Evolutionary conservation across 2,329 filamentous ascomycete genomes (phyloP), one percentile per base, ranked within the genome.

Genomic region (Lachnellula cervina): DNA sequence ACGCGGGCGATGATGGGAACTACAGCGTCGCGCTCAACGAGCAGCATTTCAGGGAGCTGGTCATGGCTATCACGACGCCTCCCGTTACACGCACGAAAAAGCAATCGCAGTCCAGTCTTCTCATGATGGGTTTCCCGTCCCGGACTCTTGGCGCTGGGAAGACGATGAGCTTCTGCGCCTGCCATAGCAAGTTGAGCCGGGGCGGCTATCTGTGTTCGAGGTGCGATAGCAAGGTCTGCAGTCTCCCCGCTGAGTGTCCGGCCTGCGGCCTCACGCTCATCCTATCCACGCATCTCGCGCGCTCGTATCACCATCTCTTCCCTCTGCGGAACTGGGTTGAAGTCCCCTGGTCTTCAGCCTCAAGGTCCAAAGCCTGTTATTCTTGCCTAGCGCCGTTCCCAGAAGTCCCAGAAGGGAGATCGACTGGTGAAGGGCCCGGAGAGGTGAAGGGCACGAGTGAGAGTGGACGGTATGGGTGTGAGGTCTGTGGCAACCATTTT

Each of bases 81-180:
- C 94, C 93, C 0, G 87, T 91, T 17, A 89, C 91, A 13, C 83
- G 89, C 53, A 82, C 85, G 2, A 72, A 74, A 42, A 80, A 81
- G 61, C 78, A 81, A 65, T 79, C 76, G 58, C 78, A 78, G 8
- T 79, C 83, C 1, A 84, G 81, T 53, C 77, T 99, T 42, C 81
- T 99, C 25, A 95, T 96, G 89, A 99, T 99, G 93, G 94, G 94
- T 4, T 99, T 99, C 68, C 94, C 94, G 0, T 95, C 90, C 5
- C 83, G 92, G 38, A 88, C 88, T 2, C 83, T 94, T 5, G 89
- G 90, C 52, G 79, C 84, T 2, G 77, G 77, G 23, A 77, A 79
- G 47, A 80, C 85, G 5, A 75, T 80, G 52, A 91, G 87, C 57
- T 83, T 94, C 59, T 99, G 94, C 71, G 91, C 92, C 5, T 99